Percentiles rank a stretch among this genome's conserved stretches.
Conservation (phyloP, 2,329 filamentous ascomycete genomes). For the Monilinia polystroma region DNA sequence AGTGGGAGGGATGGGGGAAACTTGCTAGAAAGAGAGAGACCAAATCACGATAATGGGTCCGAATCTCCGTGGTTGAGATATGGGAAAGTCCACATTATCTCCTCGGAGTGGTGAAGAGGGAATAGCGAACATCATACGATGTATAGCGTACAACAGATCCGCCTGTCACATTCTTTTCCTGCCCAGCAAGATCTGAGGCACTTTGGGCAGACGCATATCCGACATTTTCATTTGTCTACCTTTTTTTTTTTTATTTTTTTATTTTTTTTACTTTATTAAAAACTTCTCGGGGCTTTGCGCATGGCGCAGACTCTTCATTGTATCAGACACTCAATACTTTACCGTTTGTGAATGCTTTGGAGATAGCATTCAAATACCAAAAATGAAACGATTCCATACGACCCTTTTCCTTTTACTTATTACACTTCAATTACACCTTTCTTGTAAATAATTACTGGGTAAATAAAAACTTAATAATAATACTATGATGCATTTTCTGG, state of each 20-base stretch:
- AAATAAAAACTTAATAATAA: slow-evolving; percentile 25
- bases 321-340: slow-evolving; percentile 35
- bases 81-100: not conserved
- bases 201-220: slow-evolving; percentile 24
- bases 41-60: not conserved
- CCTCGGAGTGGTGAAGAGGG: not conserved
- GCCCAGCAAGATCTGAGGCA: slow-evolving; percentile 23
- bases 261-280: slow-evolving; percentile 21
- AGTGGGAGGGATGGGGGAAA: slow-evolving; percentile 16
- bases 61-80: slow-evolving; percentile 13
- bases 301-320: slow-evolving; percentile 30
- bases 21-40: slow-evolving; percentile 16
- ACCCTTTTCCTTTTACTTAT: slow-evolving; percentile 12
- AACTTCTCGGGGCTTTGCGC: slow-evolving; percentile 28
- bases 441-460: slow-evolving; percentile 25
- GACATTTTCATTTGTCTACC: slow-evolving; percentile 37
- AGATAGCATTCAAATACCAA: slow-evolving; percentile 25
- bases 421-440: slow-evolving; percentile 15
- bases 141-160: slow-evolving; percentile 25
- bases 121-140: slow-evolving; percentile 13
- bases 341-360: slow-evolving; percentile 22
- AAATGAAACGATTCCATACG: slow-evolving; percentile 26
- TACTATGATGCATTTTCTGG: slow-evolving; percentile 11
- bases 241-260: slow-evolving; percentile 26
- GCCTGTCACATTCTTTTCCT: slow-evolving; percentile 28